phyloP scores from a whole-genome alignment of 148 eudicot genomes.

The Linanthus parryae region DNA sequence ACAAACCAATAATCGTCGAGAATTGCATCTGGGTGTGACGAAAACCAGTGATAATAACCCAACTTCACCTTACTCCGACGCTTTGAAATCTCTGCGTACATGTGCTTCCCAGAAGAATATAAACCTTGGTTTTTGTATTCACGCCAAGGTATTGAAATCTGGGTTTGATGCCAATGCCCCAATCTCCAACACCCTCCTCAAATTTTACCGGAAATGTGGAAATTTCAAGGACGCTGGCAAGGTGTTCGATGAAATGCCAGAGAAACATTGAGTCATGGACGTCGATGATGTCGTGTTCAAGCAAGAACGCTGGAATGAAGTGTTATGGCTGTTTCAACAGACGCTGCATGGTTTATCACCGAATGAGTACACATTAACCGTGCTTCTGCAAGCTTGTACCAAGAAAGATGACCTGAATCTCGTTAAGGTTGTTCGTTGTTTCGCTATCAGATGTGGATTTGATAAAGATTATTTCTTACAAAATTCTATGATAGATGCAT shows the following conservation, averaged over 20 bases:
- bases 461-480: constrained; percentile 47
- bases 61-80: no score
- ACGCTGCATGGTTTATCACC: constrained; percentile 29
- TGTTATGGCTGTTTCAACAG: constrained; percentile 20
- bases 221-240: constrained; percentile 35
- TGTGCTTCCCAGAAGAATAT: no score
- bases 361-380: constrained; percentile 45
- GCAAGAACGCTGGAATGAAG: constrained; percentile 17
- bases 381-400: constrained; percentile 37
- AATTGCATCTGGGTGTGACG: no score
- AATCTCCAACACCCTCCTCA: no score
- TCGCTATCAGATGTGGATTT: constrained; percentile 28
- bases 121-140: no score
- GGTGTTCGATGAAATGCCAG: constrained; percentile 40
- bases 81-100: no score
- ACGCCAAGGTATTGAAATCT: no score
- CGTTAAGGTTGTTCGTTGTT: no score
- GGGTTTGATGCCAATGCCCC: no score
- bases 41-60: no score
- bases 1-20: no score
- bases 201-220: no score
- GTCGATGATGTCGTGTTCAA: constrained; percentile 32
- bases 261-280: constrained; percentile 52
- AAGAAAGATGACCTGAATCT: constrained; percentile 5
- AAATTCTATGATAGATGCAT: constrained; percentile 55